phyloP scores from a whole-genome alignment of 495 filamentous ascomycete species.

The Penicillium simplicissimum region DNA sequence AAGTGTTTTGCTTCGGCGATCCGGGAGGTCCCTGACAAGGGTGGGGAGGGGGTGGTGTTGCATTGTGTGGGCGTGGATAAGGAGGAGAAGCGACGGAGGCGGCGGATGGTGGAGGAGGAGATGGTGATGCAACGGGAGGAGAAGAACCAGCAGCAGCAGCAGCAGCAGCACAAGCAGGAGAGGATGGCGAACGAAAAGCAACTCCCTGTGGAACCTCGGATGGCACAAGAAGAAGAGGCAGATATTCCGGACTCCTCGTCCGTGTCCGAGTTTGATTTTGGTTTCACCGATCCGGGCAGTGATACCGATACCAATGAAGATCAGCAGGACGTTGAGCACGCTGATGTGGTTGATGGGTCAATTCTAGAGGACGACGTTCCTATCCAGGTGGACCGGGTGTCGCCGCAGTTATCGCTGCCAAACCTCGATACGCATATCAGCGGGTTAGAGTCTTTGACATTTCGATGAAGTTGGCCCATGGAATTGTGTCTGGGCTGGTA shows the following conservation, averaged over 20 bases:
- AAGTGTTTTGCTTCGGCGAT: slow-evolving; percentile 25
- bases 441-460: slow-evolving; percentile 23
- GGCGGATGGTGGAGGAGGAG: neutral
- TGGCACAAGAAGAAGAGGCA: neutral
- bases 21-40: slow-evolving; percentile 9
- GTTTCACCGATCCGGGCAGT: slow-evolving; percentile 22
- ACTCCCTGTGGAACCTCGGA: neutral
- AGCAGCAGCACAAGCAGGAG: neutral
- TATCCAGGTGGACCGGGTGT: slow-evolving; percentile 17
- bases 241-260: slow-evolving; percentile 12
- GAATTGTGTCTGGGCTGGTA: neutral
- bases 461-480: slow-evolving; percentile 6
- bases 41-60: slow-evolving; percentile 2
- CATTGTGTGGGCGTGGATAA: slow-evolving; percentile 16
- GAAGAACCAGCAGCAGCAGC: neutral
- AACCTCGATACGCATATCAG: slow-evolving; percentile 24
- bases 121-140: neutral
- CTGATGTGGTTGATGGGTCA: neutral
- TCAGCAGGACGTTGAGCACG: neutral
- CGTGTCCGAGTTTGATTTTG: slow-evolving; percentile 31
- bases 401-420: slow-evolving; percentile 24
- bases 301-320: slow-evolving; percentile 17
- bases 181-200: neutral
- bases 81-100: slow-evolving; percentile 2
- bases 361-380: slow-evolving; percentile 4